Percentiles rank a stretch among this genome's conserved stretches.
These are phyloP conservation scores for Shiraia sp. DNA, from an alignment of 2,329 filamentous ascomycete genomes.

Conservation along the genomic window DNA sequence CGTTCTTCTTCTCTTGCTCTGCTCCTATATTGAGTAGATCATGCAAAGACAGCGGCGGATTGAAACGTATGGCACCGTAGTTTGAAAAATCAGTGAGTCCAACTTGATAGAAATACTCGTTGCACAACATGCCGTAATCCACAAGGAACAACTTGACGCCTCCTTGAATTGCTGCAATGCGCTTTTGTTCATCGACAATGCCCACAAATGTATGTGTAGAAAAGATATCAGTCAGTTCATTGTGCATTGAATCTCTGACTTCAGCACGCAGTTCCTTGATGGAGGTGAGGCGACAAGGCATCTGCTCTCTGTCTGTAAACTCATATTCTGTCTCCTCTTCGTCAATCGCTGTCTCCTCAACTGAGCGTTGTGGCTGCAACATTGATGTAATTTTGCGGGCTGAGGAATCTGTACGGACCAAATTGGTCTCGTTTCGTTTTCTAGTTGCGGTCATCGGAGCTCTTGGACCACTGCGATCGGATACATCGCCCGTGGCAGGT, in stretches of 20 bases:
- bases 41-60: slow-evolving; percentile 71
- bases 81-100: slow-evolving; percentile 95
- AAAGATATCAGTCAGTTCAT: slow-evolving; percentile 83
- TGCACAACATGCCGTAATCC: slow-evolving; percentile 84
- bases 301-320: slow-evolving; percentile 68
- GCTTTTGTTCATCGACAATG: slow-evolving; percentile 82
- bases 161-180: slow-evolving; percentile 89
- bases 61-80: slow-evolving; percentile 82
- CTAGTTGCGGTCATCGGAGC: slow-evolving; percentile 30
- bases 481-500: slow-evolving; percentile 23
- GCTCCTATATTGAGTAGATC: slow-evolving; percentile 75
- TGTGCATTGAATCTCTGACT: slow-evolving; percentile 81
- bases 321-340: slow-evolving; percentile 70
- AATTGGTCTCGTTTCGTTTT: slow-evolving; percentile 75
- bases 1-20: slow-evolving; percentile 66
- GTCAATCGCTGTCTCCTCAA: slow-evolving; percentile 29
- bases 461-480: slow-evolving; percentile 33
- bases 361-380: slow-evolving; percentile 65
- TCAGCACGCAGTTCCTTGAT: slow-evolving; percentile 80
- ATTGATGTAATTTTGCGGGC: slow-evolving; percentile 96
- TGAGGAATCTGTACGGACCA: slow-evolving; percentile 87
- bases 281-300: slow-evolving; percentile 76
- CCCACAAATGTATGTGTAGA: slow-evolving; percentile 91
- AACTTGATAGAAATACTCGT: slow-evolving; percentile 94
- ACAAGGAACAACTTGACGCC: slow-evolving; percentile 90